A percentile compares a stretch with the other conserved stretches of the same genome.
Conservation (phyloP, 2,329 filamentous ascomycete genomes). For the Pseudocercospora crystallina region DNA sequence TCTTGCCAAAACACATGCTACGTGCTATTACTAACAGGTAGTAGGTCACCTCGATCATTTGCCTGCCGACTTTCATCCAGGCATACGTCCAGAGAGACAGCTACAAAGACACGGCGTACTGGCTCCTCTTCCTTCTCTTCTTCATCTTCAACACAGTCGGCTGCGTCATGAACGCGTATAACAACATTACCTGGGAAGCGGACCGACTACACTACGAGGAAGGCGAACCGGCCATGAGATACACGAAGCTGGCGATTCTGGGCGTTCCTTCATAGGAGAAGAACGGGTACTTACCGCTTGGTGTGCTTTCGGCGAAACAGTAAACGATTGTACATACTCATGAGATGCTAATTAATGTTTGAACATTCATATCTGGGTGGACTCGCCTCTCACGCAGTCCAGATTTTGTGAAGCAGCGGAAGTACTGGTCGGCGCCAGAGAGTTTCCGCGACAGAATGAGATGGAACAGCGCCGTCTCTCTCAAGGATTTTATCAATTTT, state of each 20-base stretch:
- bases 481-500: too few relatives aligned
- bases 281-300: background rate
- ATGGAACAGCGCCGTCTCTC: too few relatives aligned
- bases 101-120: slow-evolving; percentile 31
- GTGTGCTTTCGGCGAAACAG: too few relatives aligned
- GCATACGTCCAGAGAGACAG: slow-evolving; percentile 31
- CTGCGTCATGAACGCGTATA: slow-evolving; percentile 39
- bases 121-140: slow-evolving; percentile 36
- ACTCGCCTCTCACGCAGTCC: too few relatives aligned
- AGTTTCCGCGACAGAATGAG: too few relatives aligned
- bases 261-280: slow-evolving; percentile 25
- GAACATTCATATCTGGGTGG: too few relatives aligned
- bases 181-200: slow-evolving; percentile 37
- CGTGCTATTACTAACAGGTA: slow-evolving; percentile 1
- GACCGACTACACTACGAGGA: slow-evolving; percentile 34
- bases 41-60: slow-evolving; percentile 34
- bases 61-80: slow-evolving; percentile 33
- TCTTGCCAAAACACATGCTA: background rate
- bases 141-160: slow-evolving; percentile 38
- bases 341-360: too few relatives aligned
- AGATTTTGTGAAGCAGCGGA: too few relatives aligned
- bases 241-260: slow-evolving; percentile 30
- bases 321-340: too few relatives aligned
- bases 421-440: too few relatives aligned
- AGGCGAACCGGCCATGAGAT: slow-evolving; percentile 28